phyloP scores from a whole-genome alignment of 352 stramenopile species.

The Phytophthora pini region DNA sequence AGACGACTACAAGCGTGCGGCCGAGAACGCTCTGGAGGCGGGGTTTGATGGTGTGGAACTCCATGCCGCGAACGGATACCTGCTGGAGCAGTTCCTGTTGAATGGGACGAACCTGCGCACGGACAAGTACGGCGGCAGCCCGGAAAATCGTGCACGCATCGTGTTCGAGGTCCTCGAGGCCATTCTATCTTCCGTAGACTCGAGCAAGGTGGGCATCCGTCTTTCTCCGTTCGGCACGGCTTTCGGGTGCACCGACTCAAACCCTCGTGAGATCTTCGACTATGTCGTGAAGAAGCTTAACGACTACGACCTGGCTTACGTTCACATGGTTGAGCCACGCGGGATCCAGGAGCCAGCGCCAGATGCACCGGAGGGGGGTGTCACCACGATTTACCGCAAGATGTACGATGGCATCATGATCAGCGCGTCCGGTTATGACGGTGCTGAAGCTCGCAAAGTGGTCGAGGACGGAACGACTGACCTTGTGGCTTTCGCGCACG shows the following conservation, averaged over 20 bases:
- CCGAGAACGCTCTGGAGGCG: constrained; percentile 61
- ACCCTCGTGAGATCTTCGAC: constrained; percentile 46
- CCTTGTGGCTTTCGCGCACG: constrained; percentile 58
- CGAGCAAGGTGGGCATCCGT: constrained; percentile 43
- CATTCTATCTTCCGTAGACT: constrained; percentile 39
- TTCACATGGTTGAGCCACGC: constrained; percentile 61
- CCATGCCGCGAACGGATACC: constrained; percentile 91
- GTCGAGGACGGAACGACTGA: constrained; percentile 50
- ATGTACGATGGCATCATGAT: constrained; percentile 63
- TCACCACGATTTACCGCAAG: constrained; percentile 52
- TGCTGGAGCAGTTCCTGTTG: constrained; percentile 91
- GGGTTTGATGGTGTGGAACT: constrained; percentile 93
- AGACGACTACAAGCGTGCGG: constrained; percentile 36
- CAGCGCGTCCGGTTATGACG: constrained; percentile 50
- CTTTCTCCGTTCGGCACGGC: constrained; percentile 42
- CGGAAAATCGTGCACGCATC: constrained; percentile 81
- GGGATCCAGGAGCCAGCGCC: constrained; percentile 33
- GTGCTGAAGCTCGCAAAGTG: constrained; percentile 37
- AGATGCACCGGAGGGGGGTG: constrained; percentile 42
- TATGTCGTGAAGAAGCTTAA: constrained; percentile 50
- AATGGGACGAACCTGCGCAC: constrained; percentile 72
- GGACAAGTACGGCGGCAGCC: constrained; percentile 58
- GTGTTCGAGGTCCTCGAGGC: constrained; percentile 72
- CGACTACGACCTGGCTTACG: constrained; percentile 51
- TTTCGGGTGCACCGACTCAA: constrained; percentile 50